These are phyloP conservation scores for Hansfordia pulvinata DNA, from an alignment of 2,329 filamentous ascomycete species.

Conservation along the genomic window DNA sequence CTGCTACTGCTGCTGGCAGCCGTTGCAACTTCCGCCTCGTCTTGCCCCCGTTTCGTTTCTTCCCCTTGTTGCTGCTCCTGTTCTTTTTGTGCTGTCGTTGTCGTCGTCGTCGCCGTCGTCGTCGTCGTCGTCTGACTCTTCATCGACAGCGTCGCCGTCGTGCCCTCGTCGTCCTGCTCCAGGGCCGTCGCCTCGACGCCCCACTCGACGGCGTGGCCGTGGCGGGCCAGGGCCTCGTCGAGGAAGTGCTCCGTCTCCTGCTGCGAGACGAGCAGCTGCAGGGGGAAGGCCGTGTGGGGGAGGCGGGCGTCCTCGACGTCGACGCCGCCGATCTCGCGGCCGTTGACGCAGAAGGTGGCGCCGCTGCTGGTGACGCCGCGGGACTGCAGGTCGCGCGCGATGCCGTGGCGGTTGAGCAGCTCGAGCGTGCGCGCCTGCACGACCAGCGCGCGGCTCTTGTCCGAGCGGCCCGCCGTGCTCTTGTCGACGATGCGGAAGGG, in stretches of 20 bases:
- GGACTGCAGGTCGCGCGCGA: constrained; percentile 20
- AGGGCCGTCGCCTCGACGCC: constrained; percentile 7
- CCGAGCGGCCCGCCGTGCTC: constrained; percentile 26
- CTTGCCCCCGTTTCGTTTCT: no score
- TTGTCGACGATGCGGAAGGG: constrained; percentile 18
- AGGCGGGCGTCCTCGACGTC: constrained; percentile 13
- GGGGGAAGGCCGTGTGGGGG: constrained; percentile 8
- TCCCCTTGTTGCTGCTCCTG: no score
- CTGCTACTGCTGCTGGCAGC: no score
- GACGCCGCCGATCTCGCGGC: constrained; percentile 15
- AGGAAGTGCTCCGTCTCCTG: constrained; percentile 10
- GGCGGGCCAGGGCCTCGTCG: constrained; percentile 5
- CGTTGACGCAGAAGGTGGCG: constrained; percentile 21
- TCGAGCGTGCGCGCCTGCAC: constrained; percentile 35
- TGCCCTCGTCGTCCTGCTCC: constrained; percentile 6
- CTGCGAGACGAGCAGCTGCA: constrained; percentile 10
- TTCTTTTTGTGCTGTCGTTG: no score
- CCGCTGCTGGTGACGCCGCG: constrained; percentile 22
- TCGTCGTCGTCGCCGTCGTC: constrained; percentile 18
- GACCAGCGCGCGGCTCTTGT: constrained; percentile 25
- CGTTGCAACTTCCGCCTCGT: no score
- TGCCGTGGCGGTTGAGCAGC: constrained; percentile 29
- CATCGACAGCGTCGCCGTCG: constrained; percentile 7
- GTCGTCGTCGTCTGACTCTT: constrained; percentile 11
- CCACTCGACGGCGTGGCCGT: constrained; percentile 8